A percentile compares a stretch with the other conserved stretches of the same genome.
These are phyloP conservation scores for Nepenthes gracilis DNA, from an alignment of 148 eudicot species.

Conservation along the genomic window DNA sequence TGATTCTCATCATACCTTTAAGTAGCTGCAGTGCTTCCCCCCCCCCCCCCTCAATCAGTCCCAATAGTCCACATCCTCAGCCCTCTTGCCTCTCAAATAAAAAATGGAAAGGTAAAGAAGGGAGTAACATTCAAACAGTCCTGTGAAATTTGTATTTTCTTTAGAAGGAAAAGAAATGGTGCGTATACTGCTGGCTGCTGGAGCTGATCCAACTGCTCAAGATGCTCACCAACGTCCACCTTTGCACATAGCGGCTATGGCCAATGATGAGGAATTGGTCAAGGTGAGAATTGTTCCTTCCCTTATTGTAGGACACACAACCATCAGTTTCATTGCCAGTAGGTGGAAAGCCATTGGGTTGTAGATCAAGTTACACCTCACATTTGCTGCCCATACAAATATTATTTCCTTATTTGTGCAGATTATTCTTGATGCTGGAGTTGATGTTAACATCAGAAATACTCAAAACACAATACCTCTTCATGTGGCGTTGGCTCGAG, in stretches of 20 bases:
- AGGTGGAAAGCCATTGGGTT: background rate
- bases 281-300: slow-evolving; percentile 37
- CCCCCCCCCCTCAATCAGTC: too few species aligned
- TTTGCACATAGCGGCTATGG: slow-evolving; percentile 92
- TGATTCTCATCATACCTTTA: too few species aligned
- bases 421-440: slow-evolving; percentile 93
- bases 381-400: background rate
- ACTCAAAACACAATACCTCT: slow-evolving; percentile 84
- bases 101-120: too few species aligned
- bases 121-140: background rate
- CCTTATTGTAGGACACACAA: background rate
- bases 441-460: slow-evolving; percentile 87
- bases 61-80: too few species aligned
- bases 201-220: slow-evolving; percentile 82
- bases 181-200: slow-evolving; percentile 68
- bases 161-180: slow-evolving; percentile 95
- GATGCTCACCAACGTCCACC: slow-evolving; percentile 82
- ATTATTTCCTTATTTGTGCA: slow-evolving; percentile 14
- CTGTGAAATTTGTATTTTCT: slow-evolving; percentile 7
- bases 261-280: slow-evolving; percentile 78
- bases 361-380: background rate
- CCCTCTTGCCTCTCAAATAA: too few species aligned
- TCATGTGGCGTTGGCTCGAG: slow-evolving; percentile 95
- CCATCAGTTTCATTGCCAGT: background rate
- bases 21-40: too few species aligned